Base-by-base conservation (phyloP, 768 basidiomycete species). In the Hemileccinum rubropunctum region DNA sequence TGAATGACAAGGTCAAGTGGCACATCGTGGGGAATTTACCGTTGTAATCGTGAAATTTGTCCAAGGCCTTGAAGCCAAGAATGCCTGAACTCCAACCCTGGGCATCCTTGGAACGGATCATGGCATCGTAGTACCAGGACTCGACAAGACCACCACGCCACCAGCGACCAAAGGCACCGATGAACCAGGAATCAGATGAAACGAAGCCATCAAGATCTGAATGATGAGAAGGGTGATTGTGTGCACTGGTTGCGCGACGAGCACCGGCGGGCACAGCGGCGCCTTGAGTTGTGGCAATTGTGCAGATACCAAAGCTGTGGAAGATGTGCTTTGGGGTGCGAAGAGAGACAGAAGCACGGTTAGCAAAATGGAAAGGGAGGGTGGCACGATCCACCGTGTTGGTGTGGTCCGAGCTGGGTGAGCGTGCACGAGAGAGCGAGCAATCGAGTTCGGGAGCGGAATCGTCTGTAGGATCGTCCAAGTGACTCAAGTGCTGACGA, bases 101-200 rank as follows among this genome's bases (percentile, higher is more conserved):
- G 51, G 86, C 78, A 50, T 86, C 84, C 57, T 80, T 86, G 21
- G 79, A 75, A 49, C 79, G 73, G 30, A 79, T 71, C 56, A 86
- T 74, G 49, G 81, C 77, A 68, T 86, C 81, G 56, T 81, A 80
- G 71, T 83, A 89, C 84, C 86, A 88, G n/a, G 82, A 76, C 55
- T 90, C 85, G 49, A 91, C 74, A n/a, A 81, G 71, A 35, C 89
- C 90, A 39, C 87, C 91, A 41, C 86, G 75, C 86, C 89, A 95
- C 93, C 93, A 95, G 54, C 79, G 82, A 1, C 93, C 93, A 69
- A 95, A 95, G 11, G 86, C 86, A 27, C 93, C 93, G 53, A 95
- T 75, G 68, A 90, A 95, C 88, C 91, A 92, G 32, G 86, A 82
- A 68, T 94, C 88, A 26, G 82, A 78, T 50, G 84, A 72, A 56